Conservation (phyloP, 129 eudicot species). For the Chrysanthemum lavandulifolium region DNA sequence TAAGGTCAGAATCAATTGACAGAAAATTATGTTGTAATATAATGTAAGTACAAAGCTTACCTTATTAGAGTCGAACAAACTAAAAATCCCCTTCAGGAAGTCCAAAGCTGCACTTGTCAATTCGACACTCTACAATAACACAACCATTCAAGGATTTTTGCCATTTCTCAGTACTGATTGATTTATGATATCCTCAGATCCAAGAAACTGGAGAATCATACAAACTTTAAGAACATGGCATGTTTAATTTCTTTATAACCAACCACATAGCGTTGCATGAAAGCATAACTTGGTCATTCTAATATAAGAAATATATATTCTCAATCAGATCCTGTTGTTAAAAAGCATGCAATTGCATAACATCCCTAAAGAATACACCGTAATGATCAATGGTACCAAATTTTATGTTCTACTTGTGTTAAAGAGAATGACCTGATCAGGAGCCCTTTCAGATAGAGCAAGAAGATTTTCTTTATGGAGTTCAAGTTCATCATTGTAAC, state of each 20-base stretch:
- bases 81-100: conserved; percentile 78
- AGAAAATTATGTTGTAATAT: background rate
- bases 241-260: conserved; percentile 6
- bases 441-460: conserved; percentile 60
- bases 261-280: background rate
- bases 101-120: conserved; percentile 80
- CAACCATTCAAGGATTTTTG: conserved; percentile 12
- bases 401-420: conserved; percentile 3
- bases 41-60: conserved; percentile 41
- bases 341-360: conserved; percentile 6
- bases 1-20: conserved; percentile 5
- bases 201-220: conserved; percentile 10
- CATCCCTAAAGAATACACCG: background rate
- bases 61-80: conserved; percentile 64
- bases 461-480: conserved; percentile 61
- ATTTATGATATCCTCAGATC: background rate
- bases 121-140: conserved; percentile 75
- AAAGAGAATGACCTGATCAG: conserved; percentile 73
- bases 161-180: conserved; percentile 5
- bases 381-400: conserved; percentile 12
- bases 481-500: conserved; percentile 78
- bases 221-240: conserved; percentile 1
- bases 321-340: conserved; percentile 2
- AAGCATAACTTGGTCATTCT: background rate
- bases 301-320: background rate